Evolutionary conservation across 1,284 basidiomycete genomes (phyloP), one percentile per base, ranked within the genome.

Genomic region (Meira nashicola): DNA sequence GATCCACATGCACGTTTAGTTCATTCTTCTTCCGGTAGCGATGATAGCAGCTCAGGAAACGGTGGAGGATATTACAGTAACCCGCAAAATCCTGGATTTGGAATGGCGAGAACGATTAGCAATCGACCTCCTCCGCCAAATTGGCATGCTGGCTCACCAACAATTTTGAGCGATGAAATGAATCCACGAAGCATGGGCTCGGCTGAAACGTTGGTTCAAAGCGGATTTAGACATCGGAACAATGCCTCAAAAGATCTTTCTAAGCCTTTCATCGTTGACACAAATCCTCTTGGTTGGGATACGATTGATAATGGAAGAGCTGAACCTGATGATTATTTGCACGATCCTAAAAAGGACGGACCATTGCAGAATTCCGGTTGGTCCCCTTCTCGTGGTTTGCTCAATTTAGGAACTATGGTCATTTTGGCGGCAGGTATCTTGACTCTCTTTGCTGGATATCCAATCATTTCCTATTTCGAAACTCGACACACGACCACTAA

Each of bases 391-490:
- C 33, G 71, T 39, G 71, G 61, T 14, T 37, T 76, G 28, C 60
- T 77, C 59, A 84, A 89, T 70, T 84, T 86, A 52, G 80, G 85
- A 0, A 79, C 80, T 10, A 74, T 84, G 14, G 74, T 81, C 44
- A 57, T 81, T 38, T 75, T 83, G 25, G 70, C 77, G 17, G 57
- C 54, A 5, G 79, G 77, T 0, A 78, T 87, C 54, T 74, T 87
- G 9, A 78, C 78, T 54, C 83, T 92, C 7, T 93, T 92, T 76
- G 84, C 87, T 23, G 84, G 86, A 46, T 92, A 89, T 70, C 90
- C 90, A 1, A 84, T 92, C 70, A 74, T 90, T 67, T 52, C 64
- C 0, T 66, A 70, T 62, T 58, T 57, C 44, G 39, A 58, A 1
- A 53, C 60, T n/a, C 50, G 28, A 15, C 49, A 54, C 17, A 60